phyloP scores from a whole-genome alignment of 1,284 basidiomycete genomes.

The Farysia itapuensis region DNA sequence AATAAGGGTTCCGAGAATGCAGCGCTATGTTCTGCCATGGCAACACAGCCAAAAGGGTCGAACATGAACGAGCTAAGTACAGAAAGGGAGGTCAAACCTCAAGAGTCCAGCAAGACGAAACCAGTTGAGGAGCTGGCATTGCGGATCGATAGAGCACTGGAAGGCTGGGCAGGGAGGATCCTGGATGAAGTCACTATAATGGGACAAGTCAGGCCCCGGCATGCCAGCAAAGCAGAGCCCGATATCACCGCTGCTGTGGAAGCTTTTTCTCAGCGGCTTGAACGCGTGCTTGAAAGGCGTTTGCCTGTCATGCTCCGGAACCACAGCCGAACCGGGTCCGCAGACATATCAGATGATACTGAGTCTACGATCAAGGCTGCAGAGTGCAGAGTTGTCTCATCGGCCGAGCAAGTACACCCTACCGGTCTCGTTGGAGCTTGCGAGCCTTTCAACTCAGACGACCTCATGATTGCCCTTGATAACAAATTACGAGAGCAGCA shows the following conservation, averaged over 20 bases:
- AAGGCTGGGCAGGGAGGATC: conserved; percentile 54
- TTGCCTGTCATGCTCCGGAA: conserved; percentile 4
- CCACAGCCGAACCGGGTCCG: conserved; percentile 6
- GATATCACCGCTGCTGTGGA: conserved; percentile 8
- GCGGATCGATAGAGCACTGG: conserved; percentile 41
- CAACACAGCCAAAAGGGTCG: too few relatives aligned
- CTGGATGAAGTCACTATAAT: conserved; percentile 53
- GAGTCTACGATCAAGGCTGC: conserved; percentile 25
- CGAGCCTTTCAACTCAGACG: conserved; percentile 50
- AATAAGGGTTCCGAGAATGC: conserved; percentile 17
- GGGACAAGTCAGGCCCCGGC: conserved; percentile 46
- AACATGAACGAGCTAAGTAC: too few relatives aligned
- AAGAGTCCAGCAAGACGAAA: conserved; percentile 36
- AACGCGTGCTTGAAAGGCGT: conserved; percentile 12
- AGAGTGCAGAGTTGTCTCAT: too few relatives aligned
- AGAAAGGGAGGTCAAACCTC: too few relatives aligned
- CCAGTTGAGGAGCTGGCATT: conserved; percentile 51
- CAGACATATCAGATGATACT: conserved; percentile 31
- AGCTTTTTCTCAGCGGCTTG: conserved; percentile 17
- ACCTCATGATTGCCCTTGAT: conserved; percentile 43
- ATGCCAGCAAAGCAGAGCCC: background rate
- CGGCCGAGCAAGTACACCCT: too few relatives aligned
- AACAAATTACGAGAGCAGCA: conserved; percentile 32
- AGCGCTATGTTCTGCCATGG: too few relatives aligned
- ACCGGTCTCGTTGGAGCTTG: conserved; percentile 22